Percentiles rank a stretch among this genome's conserved stretches.
These are phyloP conservation scores for Raphanus hybrid DNA, from an alignment of 441 rosid species.

Conservation along the genomic window DNA sequence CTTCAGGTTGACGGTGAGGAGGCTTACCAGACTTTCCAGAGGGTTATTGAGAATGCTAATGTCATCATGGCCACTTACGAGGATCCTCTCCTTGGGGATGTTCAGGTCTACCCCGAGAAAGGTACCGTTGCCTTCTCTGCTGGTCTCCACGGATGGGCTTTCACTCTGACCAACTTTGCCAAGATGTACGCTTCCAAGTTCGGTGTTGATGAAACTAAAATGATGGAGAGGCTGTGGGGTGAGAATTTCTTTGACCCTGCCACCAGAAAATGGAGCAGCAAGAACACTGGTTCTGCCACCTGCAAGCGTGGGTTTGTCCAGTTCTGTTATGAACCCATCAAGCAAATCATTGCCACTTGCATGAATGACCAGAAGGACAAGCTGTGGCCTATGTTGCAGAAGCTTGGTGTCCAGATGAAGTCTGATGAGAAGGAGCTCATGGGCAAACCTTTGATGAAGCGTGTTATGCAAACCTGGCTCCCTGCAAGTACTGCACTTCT, in stretches of 20 bases:
- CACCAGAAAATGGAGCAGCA: constrained; percentile 42
- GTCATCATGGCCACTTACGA: not conserved
- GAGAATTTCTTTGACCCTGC: constrained; percentile 37
- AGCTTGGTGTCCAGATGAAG: constrained; percentile 48
- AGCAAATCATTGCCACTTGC: constrained; percentile 45
- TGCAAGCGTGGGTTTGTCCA: constrained; percentile 50
- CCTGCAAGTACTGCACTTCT: constrained; percentile 49
- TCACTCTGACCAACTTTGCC: not conserved
- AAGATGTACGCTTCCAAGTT: too few relatives aligned
- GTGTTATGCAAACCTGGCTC: constrained; percentile 49
- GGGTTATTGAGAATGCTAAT: constrained; percentile 6
- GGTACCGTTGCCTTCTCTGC: too few relatives aligned
- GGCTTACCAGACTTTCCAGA: constrained; percentile 41
- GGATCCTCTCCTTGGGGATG: too few relatives aligned
- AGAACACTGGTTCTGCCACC: constrained; percentile 43
- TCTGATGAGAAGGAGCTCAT: constrained; percentile 44
- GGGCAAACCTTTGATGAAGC: constrained; percentile 47
- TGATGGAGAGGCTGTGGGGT: too few relatives aligned
- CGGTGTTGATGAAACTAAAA: too few relatives aligned
- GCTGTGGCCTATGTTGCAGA: constrained; percentile 45
- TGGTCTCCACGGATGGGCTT: too few relatives aligned
- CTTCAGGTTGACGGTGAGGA: constrained; percentile 47
- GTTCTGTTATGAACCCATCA: constrained; percentile 47
- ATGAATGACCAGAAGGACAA: constrained; percentile 49
- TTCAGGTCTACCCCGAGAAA: too few relatives aligned